These are phyloP conservation scores for Thelonectria olida DNA, from an alignment of 2,329 filamentous ascomycete genomes.

Conservation along the genomic window DNA sequence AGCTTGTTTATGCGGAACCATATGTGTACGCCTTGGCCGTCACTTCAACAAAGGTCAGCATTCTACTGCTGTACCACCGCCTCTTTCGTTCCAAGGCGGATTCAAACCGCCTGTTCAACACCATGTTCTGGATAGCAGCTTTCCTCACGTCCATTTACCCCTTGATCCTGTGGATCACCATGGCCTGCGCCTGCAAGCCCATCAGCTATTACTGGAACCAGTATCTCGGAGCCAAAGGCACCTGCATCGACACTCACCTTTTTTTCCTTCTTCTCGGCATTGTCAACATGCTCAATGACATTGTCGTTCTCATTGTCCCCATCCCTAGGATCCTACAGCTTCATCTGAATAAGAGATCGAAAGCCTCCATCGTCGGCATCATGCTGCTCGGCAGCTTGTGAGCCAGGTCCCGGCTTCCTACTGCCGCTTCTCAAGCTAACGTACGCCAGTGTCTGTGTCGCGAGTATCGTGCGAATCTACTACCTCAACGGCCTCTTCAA, in stretches of 20 bases:
- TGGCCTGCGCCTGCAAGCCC: constrained; percentile 19
- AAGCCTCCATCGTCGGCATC: constrained; percentile 22
- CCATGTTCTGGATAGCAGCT: constrained; percentile 5
- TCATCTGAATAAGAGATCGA: constrained; percentile 15
- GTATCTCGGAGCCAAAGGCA: constrained; percentile 16
- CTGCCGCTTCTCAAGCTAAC: neutral
- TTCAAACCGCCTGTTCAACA: constrained; percentile 6
- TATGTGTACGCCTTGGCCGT: constrained; percentile 21
- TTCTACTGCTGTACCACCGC: constrained; percentile 22
- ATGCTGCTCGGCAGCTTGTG: constrained; percentile 27
- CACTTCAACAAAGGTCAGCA: constrained; percentile 21
- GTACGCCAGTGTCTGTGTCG: constrained; percentile 18
- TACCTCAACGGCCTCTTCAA: constrained; percentile 23
- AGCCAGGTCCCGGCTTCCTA: neutral
- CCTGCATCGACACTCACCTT: constrained; percentile 19
- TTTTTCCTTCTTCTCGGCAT: constrained; percentile 26
- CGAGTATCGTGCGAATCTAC: constrained; percentile 26
- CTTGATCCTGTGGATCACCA: constrained; percentile 23
- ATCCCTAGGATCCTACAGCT: constrained; percentile 21
- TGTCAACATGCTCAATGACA: constrained; percentile 26
- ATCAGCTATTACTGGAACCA: constrained; percentile 25
- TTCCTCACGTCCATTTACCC: constrained; percentile 10
- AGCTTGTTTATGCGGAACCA: constrained; percentile 20
- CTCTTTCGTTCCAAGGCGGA: constrained; percentile 20
- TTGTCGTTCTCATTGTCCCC: constrained; percentile 18